Evolutionary conservation across 2,329 filamentous ascomycete species (phyloP).

Genomic region (Apiospora saccharicola): DNA sequence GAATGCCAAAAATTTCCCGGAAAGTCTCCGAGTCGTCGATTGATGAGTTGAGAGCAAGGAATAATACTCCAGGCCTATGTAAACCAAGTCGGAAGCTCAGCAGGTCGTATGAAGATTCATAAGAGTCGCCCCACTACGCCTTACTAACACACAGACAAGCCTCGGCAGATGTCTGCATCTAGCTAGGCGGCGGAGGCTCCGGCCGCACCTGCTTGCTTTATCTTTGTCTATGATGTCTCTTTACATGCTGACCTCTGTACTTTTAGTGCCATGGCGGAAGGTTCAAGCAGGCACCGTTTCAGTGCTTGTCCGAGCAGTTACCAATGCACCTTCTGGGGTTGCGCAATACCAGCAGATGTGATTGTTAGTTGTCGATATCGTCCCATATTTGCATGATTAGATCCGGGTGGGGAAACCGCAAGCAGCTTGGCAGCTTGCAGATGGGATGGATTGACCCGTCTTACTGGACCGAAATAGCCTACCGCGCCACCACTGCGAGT

Average conservation of each 20-base stretch:
- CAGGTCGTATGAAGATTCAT: not conserved
- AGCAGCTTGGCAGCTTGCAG: not conserved
- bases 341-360: not conserved
- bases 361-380: not conserved
- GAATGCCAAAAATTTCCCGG: not conserved
- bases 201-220: not conserved
- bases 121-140: not conserved
- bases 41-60: too few species aligned
- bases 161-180: conserved; percentile 7
- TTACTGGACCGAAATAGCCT: not conserved
- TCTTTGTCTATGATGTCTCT: not conserved
- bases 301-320: not conserved
- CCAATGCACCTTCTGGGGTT: not conserved
- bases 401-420: not conserved
- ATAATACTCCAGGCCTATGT: not conserved
- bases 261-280: not conserved
- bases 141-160: not conserved
- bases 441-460: not conserved
- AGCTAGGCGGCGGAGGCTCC: not conserved
- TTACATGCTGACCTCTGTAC: not conserved
- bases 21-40: too few species aligned
- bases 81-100: not conserved
- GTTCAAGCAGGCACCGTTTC: not conserved
- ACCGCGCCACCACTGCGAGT: not conserved
- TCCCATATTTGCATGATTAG: not conserved